Evolutionary conservation across 2,329 filamentous ascomycete genomes (phyloP).

Genomic region (Scytalidium lignicola): DNA sequence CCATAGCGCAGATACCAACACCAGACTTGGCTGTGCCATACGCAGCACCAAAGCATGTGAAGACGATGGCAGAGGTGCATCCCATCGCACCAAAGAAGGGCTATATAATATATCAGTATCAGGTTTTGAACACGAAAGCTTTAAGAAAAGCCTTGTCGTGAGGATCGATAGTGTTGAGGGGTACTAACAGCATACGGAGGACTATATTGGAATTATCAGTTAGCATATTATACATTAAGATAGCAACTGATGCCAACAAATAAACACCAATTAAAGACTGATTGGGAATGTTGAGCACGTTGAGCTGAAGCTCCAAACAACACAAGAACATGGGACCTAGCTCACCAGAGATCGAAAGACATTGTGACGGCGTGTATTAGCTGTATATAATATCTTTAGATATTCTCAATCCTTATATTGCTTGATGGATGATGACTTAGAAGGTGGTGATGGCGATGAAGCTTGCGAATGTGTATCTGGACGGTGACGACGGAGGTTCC

Average conservation of each 20-base stretch:
- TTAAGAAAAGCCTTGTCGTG: too few relatives aligned
- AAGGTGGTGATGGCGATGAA: constrained; percentile 11
- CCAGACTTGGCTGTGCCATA: constrained; percentile 99
- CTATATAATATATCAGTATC: constrained; percentile 34
- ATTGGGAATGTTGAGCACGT: constrained; percentile 12
- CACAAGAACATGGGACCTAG: constrained; percentile 29
- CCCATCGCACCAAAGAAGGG: constrained; percentile 97
- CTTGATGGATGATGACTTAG: constrained; percentile 4
- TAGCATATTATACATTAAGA: constrained; percentile 33
- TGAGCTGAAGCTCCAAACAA: constrained; percentile 20
- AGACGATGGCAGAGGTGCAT: constrained; percentile 91
- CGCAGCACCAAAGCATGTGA: constrained; percentile 93
- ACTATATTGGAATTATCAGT: constrained; percentile 48
- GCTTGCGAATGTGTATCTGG: constrained; percentile 5
- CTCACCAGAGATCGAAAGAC: constrained; percentile 79
- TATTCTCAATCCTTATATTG: background rate
- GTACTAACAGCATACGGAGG: constrained; percentile 97
- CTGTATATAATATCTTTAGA: constrained; percentile 3
- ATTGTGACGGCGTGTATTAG: constrained; percentile 50
- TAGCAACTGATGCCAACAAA: background rate
- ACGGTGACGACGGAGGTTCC: background rate
- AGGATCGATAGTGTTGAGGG: constrained; percentile 6
- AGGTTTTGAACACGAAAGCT: constrained; percentile 15
- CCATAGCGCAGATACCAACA: constrained; percentile 97
- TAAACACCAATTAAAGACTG: constrained; percentile 19